Evolutionary conservation across 129 eudicot genomes (phyloP).

Genomic region (Flaveria robusta): DNA sequence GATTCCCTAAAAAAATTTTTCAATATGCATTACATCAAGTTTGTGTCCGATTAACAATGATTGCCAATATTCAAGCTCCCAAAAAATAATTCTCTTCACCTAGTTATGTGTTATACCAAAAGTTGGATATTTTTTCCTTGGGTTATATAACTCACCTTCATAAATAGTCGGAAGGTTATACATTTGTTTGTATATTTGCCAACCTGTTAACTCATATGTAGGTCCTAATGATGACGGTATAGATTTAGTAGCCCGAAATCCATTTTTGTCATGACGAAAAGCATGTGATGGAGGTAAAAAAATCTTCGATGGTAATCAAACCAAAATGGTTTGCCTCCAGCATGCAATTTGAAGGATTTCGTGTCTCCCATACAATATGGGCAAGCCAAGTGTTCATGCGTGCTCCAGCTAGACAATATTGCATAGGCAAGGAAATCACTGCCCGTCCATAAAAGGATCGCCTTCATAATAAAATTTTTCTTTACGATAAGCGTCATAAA

Average conservation of each 20-base stretch:
- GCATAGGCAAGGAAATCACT: conserved; percentile 36
- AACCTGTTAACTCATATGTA: no score
- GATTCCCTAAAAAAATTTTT: no score
- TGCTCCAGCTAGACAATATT: conserved; percentile 40
- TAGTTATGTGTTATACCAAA: neutral
- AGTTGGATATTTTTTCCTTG: neutral
- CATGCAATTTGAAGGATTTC: no score
- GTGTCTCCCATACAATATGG: no score
- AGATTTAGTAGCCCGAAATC: no score
- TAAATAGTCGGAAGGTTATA: neutral
- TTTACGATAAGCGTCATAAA: conserved; percentile 15
- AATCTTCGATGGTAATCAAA: no score
- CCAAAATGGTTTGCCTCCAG: no score
- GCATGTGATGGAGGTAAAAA: no score
- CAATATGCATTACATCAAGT: no score
- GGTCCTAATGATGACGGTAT: no score
- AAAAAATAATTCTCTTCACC: conserved; percentile 15
- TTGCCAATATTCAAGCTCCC: conserved; percentile 16
- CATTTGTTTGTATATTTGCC: neutral
- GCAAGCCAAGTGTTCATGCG: neutral
- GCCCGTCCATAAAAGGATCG: conserved; percentile 30
- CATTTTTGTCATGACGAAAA: no score
- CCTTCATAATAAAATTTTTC: conserved; percentile 23
- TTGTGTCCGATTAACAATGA: no score
- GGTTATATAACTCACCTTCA: neutral